phyloP scores from a whole-genome alignment of 1,284 basidiomycete genomes.

The Tetrapyrgos nigripes region DNA sequence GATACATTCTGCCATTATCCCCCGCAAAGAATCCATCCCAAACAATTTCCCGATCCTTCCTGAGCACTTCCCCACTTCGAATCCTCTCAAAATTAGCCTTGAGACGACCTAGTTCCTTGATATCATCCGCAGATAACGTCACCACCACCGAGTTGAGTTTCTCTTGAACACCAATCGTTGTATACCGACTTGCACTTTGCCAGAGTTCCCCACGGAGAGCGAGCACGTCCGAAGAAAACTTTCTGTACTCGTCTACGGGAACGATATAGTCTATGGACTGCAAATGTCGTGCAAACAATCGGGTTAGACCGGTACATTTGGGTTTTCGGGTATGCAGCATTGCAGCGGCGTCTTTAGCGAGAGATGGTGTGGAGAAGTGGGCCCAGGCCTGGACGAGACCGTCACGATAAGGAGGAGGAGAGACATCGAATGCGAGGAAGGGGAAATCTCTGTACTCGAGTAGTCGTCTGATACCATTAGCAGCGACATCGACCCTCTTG shows the following conservation, averaged over 20 bases:
- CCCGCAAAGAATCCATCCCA: constrained; percentile 70
- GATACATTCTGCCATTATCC: constrained; percentile 46
- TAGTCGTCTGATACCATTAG: constrained; percentile 44
- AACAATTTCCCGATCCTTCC: constrained; percentile 50
- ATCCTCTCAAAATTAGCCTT: constrained; percentile 67
- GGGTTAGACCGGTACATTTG: constrained; percentile 46
- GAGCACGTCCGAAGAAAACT: constrained; percentile 44
- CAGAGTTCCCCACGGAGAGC: constrained; percentile 35
- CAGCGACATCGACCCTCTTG: constrained; percentile 41
- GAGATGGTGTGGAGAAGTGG: constrained; percentile 51
- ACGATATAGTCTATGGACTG: constrained; percentile 53
- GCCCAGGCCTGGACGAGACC: constrained; percentile 59
- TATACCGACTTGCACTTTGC: constrained; percentile 24
- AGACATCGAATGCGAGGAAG: constrained; percentile 49
- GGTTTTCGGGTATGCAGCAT: constrained; percentile 52
- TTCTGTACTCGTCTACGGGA: constrained; percentile 39
- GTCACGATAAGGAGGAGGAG: constrained; percentile 56
- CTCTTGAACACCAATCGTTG: constrained; percentile 22
- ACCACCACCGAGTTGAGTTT: constrained; percentile 26
- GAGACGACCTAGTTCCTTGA: constrained; percentile 53
- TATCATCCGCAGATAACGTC: constrained; percentile 51
- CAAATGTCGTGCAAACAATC: constrained; percentile 55
- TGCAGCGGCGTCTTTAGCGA: constrained; percentile 55
- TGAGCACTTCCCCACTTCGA: constrained; percentile 62
- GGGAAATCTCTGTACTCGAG: constrained; percentile 45